Evolutionary conservation across 1,284 basidiomycete species (phyloP), one percentile per base, ranked within the genome.

Genomic region (Chiua sp.): DNA sequence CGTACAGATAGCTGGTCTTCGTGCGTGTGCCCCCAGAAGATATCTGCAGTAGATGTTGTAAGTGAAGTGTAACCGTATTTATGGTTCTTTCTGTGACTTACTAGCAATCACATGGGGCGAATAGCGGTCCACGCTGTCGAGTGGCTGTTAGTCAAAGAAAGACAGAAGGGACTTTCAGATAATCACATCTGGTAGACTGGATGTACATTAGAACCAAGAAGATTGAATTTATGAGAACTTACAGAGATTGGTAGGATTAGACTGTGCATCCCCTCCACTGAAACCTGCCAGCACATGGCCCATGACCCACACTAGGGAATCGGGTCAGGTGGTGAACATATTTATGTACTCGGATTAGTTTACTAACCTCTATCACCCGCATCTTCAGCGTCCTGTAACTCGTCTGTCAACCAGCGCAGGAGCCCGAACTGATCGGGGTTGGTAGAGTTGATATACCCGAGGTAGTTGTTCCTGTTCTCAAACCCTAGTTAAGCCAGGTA

Each of bases 11-110:
- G 76, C 71, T 91, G 82, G 70, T 93, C 91, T 71, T 93, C 89
- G 65, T 93, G 91, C 1, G 89, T 91, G 69, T 93, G 91, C 6
- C 90, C 91, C 64, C 81, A 92, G 78, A 92, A 91, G 51, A 91
- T 84, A 62, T 82, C 86, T 87, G 58, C n/a, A 32, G 59, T 39
- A 55, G 30, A 51, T 47, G 37, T 46, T 37, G 42, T 20, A 23
- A 18, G 6, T 23, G 33, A 37, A 15, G 7, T 15, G 32, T 42
- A 23, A 23, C 33, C 49, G 8, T 39, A 58, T 51, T 22, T 22
- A 20, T 51, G 30, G 16, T 49, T 26, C 11, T 1, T 18, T 47
- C 47, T 7, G 10, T 4, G 46, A 78, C 84, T 58, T 67, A 86
- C 88, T 87, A 33, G 88, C 87, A 61, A 93, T 90, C 57, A 92